phyloP scores from a whole-genome alignment of 805 yeast species.

The Suhomyces vadensis region DNA sequence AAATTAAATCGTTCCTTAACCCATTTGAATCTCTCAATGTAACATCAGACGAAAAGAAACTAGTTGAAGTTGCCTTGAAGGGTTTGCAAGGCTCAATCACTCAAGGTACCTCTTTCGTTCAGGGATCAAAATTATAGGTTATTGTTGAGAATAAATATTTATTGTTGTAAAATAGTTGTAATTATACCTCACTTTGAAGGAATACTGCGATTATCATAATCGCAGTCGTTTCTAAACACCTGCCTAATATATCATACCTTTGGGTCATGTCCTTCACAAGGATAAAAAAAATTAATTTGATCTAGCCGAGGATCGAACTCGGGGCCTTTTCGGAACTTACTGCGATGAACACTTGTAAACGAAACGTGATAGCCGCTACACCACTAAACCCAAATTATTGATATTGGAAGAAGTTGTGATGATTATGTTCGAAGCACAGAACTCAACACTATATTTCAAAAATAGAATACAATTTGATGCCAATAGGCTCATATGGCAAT shows the following conservation, averaged over 20 bases:
- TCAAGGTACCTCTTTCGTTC: slow-evolving; percentile 43
- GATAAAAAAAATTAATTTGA: slow-evolving; percentile 21
- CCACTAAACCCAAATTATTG: slow-evolving; percentile 29
- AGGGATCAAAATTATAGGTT: slow-evolving; percentile 35
- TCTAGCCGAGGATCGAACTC: slow-evolving; percentile 39
- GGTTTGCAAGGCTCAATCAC: slow-evolving; percentile 42
- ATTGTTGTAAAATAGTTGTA: neutral
- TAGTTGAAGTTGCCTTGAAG: slow-evolving; percentile 38
- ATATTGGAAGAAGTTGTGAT: neutral
- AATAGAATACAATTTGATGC: too few species aligned
- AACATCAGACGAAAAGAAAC: slow-evolving; percentile 31
- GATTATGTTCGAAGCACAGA: neutral
- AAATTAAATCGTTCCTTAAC: slow-evolving; percentile 35
- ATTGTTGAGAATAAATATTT: neutral
- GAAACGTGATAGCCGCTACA: slow-evolving; percentile 42
- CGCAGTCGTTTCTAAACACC: too few species aligned
- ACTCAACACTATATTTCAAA: too few species aligned
- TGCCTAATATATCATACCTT: too few species aligned
- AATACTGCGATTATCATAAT: too few species aligned
- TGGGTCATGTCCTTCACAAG: neutral
- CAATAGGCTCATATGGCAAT: too few species aligned
- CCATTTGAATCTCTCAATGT: slow-evolving; percentile 35
- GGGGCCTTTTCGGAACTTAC: slow-evolving; percentile 41
- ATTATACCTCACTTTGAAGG: neutral
- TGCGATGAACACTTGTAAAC: slow-evolving; percentile 32